Conservation (phyloP, 208 protist genomes). For the Acanthamoeba castellanii region DNA sequence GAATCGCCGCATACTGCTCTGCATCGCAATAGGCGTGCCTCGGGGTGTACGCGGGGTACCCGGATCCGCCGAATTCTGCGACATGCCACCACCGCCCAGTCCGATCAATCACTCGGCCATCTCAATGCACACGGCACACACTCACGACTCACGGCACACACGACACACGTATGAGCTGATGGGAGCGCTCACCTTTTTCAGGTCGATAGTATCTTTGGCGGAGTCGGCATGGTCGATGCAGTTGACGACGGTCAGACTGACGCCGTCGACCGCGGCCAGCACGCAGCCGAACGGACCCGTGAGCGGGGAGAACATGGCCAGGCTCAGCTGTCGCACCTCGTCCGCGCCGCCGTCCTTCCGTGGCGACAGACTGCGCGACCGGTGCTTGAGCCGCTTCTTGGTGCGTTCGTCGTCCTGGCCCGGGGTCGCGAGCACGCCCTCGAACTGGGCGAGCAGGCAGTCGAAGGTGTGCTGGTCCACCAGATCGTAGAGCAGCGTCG, state of each 20-base stretch:
- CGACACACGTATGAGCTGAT: not conserved
- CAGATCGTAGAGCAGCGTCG: conserved; percentile 48
- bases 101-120: not conserved
- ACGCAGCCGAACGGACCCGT: conserved; percentile 24
- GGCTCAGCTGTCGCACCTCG: conserved; percentile 27
- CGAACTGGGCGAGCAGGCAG: conserved; percentile 42
- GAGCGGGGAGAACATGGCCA: conserved; percentile 57
- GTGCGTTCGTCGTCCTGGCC: not conserved
- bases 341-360: not conserved
- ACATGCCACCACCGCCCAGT: not conserved
- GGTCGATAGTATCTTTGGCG: not conserved
- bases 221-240: not conserved
- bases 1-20: conserved; percentile 18
- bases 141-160: not conserved
- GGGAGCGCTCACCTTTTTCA: not conserved
- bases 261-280: conserved; percentile 12
- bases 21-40: conserved; percentile 11
- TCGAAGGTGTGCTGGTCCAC: conserved; percentile 44
- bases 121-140: not conserved
- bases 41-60: not conserved
- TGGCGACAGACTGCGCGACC: conserved; percentile 5
- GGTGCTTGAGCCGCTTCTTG: not conserved
- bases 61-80: not conserved
- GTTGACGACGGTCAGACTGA: conserved; percentile 35
- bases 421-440: not conserved